These are phyloP conservation scores for Diaporthe nobilis DNA, from an alignment of 2,329 filamentous ascomycete genomes.

Conservation along the genomic window DNA sequence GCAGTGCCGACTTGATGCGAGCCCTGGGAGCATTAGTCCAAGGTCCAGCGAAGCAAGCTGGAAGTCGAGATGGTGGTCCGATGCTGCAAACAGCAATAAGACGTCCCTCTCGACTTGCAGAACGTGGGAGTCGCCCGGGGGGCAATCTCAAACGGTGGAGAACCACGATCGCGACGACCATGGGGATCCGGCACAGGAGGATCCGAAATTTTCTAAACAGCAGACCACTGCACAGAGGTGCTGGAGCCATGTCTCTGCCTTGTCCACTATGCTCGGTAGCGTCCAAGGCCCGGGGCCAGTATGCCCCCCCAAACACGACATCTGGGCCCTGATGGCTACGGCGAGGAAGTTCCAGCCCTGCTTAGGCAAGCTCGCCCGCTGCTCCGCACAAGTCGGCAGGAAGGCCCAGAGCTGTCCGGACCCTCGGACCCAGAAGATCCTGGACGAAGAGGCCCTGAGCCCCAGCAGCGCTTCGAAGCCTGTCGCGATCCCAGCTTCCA, in stretches of 20 bases:
- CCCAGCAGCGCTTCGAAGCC: conserved; percentile 32
- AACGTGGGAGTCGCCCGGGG: background rate
- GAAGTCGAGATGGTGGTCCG: conserved; percentile 27
- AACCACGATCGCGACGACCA: background rate
- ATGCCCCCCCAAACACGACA: conserved; percentile 29
- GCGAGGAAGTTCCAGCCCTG: conserved; percentile 31
- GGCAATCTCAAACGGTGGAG: background rate
- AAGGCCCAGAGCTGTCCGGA: conserved; percentile 21
- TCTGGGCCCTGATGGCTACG: conserved; percentile 29
- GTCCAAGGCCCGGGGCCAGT: background rate
- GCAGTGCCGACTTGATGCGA: conserved; percentile 35
- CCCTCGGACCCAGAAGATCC: conserved; percentile 7
- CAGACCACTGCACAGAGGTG: conserved; percentile 14
- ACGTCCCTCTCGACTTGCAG: conserved; percentile 31
- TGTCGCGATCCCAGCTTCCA: background rate
- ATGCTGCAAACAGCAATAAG: conserved; percentile 12
- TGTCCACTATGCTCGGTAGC: conserved; percentile 12
- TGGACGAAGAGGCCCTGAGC: conserved; percentile 13
- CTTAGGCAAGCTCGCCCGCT: conserved; percentile 8
- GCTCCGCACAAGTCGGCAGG: background rate
- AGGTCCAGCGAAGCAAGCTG: conserved; percentile 32
- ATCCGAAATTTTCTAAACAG: background rate
- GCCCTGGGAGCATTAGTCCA: background rate
- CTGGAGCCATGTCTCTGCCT: conserved; percentile 12
- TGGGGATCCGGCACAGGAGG: background rate